Percentiles rank a stretch among this genome's conserved stretches.
Conservation (phyloP, 306 rosid genomes). For the Casuarina equisetifolia region DNA sequence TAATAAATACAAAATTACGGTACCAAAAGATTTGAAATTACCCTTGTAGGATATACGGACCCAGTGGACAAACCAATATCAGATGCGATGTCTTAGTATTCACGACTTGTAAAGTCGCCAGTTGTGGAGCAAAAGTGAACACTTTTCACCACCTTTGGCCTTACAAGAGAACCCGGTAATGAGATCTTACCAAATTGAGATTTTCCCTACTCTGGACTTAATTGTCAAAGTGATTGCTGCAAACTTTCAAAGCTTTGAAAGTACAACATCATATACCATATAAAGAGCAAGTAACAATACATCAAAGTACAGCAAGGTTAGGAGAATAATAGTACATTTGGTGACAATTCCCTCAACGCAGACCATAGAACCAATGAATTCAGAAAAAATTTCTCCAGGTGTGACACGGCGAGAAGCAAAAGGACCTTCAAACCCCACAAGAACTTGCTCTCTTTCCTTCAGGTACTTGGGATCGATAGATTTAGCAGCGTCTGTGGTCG, state of each 20-base stretch:
- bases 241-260: not conserved
- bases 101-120: constrained; percentile 64
- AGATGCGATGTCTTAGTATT: constrained; percentile 91
- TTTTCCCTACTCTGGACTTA: not conserved
- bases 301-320: not conserved
- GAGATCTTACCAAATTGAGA: constrained; percentile 23
- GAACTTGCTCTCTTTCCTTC: constrained; percentile 86
- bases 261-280: not conserved
- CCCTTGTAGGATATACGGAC: constrained; percentile 97
- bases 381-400: constrained; percentile 84
- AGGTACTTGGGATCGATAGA: constrained; percentile 68
- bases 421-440: constrained; percentile 88
- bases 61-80: constrained; percentile 95
- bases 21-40: constrained; percentile 46
- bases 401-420: constrained; percentile 90
- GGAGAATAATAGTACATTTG: constrained; percentile 55
- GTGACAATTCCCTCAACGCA: constrained; percentile 93
- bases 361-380: constrained; percentile 93
- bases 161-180: constrained; percentile 83
- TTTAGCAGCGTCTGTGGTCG: constrained; percentile 79
- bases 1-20: constrained; percentile 19
- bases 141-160: constrained; percentile 98
- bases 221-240: not conserved
- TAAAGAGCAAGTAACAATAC: not conserved
- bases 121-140: constrained; percentile 95